phyloP scores from a whole-genome alignment of 2,329 filamentous ascomycete genomes.

The Paracamarosporium sp. region DNA sequence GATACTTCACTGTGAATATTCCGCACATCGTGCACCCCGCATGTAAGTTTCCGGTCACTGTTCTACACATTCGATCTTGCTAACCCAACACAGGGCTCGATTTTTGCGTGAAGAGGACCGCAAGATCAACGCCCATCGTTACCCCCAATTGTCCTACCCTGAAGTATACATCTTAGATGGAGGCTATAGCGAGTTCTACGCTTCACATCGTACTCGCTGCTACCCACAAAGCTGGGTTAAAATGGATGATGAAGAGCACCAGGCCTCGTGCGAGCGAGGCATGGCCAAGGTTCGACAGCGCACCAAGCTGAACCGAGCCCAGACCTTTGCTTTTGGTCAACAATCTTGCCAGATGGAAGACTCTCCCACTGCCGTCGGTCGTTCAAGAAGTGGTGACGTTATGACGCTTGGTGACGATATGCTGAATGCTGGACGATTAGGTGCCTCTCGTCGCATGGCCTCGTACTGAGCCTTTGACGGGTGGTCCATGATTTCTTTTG shows the following conservation, averaged over 20 bases:
- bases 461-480: conserved; percentile 40
- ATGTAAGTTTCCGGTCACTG: conserved; percentile 63
- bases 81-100: conserved; percentile 66
- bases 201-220: conserved; percentile 78
- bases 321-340: conserved; percentile 95
- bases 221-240: conserved; percentile 95
- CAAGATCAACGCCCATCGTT: conserved; percentile 80
- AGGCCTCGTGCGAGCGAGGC: conserved; percentile 90
- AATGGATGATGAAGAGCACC: conserved; percentile 93
- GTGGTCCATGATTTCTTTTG: conserved; percentile 33
- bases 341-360: conserved; percentile 67
- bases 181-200: conserved; percentile 93
- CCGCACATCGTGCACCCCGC: conserved; percentile 90
- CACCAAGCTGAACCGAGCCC: conserved; percentile 82
- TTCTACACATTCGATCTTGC: background rate
- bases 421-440: conserved; percentile 39
- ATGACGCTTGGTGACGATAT: conserved; percentile 40
- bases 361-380: conserved; percentile 60
- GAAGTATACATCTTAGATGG: conserved; percentile 97
- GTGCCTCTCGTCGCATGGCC: conserved; percentile 45
- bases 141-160: conserved; percentile 90
- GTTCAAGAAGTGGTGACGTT: conserved; percentile 40
- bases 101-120: conserved; percentile 91
- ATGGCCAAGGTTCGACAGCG: conserved; percentile 92
- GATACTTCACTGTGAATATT: conserved; percentile 98